Conservation (phyloP, 2,329 filamentous ascomycete species). For the Bipolaris gigantea region DNA sequence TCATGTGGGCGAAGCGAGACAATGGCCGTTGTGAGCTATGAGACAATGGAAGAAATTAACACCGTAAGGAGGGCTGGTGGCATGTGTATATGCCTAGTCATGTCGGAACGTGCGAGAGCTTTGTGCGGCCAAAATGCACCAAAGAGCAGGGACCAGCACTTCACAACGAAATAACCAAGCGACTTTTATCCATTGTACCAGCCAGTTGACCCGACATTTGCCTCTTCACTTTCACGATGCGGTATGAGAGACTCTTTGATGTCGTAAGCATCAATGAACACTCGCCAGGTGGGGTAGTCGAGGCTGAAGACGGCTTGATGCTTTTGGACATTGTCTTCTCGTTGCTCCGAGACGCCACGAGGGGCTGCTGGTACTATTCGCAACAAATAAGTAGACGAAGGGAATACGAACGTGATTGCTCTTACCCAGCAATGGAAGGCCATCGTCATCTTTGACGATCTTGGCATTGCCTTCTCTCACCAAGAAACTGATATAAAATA, state of each 20-base stretch:
- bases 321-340: conserved; percentile 55
- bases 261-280: conserved; percentile 73
- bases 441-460: conserved; percentile 71
- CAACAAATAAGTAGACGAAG: conserved; percentile 1
- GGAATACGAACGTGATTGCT: conserved; percentile 20
- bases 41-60: not conserved
- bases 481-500: conserved; percentile 95
- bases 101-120: not conserved
- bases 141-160: not conserved
- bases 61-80: not conserved
- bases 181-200: conserved; percentile 27
- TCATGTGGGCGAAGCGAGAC: not conserved
- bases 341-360: conserved; percentile 56
- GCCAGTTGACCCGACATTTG: conserved; percentile 24
- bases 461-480: conserved; percentile 81
- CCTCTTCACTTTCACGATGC: conserved; percentile 59
- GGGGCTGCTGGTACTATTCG: conserved; percentile 49
- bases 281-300: conserved; percentile 81
- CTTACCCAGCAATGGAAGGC: conserved; percentile 79
- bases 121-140: not conserved
- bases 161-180: not conserved
- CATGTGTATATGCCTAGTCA: not conserved
- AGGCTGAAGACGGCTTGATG: conserved; percentile 88
- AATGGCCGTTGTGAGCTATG: not conserved
- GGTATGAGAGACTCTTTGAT: conserved; percentile 82